Evolutionary conservation across 148 eudicot species (phyloP).

Genomic region (Rhododendron kiyosumense): DNA sequence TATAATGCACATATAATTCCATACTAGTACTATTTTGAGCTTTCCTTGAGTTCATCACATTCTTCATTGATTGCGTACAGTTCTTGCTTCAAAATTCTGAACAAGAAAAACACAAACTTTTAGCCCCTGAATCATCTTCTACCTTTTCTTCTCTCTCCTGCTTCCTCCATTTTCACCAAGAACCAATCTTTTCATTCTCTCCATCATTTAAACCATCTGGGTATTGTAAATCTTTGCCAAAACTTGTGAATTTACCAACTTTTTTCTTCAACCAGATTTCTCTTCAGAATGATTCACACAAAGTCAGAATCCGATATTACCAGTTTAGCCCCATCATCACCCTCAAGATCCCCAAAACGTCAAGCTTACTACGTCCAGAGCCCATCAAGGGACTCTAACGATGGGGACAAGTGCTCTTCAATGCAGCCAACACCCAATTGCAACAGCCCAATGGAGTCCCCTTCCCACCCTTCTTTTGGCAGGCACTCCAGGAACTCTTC

Average conservation of each 20-base stretch:
- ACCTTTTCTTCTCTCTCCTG: neutral
- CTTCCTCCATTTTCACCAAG: neutral
- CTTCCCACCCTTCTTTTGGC: constrained; percentile 86
- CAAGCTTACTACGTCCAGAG: constrained; percentile 78
- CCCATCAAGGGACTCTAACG: constrained; percentile 91
- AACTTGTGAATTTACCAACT: too few species aligned
- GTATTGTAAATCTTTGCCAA: neutral
- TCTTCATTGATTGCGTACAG: neutral
- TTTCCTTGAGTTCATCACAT: neutral
- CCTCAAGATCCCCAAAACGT: constrained; percentile 80
- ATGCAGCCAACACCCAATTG: constrained; percentile 49
- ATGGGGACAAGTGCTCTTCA: constrained; percentile 74
- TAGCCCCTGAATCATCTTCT: neutral
- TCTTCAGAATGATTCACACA: constrained; percentile 50
- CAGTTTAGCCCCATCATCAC: constrained; percentile 90
- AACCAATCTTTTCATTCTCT: neutral
- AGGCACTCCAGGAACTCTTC: constrained; percentile 93
- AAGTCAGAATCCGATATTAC: constrained; percentile 92
- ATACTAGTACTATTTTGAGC: neutral
- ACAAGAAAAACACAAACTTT: neutral
- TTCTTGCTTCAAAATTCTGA: neutral
- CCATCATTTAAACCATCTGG: neutral
- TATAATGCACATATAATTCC: neutral
- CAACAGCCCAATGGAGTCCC: constrained; percentile 78
- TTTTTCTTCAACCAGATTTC: neutral